phyloP scores from a whole-genome alignment of 495 filamentous ascomycete species.

The Immersiella caudata region DNA sequence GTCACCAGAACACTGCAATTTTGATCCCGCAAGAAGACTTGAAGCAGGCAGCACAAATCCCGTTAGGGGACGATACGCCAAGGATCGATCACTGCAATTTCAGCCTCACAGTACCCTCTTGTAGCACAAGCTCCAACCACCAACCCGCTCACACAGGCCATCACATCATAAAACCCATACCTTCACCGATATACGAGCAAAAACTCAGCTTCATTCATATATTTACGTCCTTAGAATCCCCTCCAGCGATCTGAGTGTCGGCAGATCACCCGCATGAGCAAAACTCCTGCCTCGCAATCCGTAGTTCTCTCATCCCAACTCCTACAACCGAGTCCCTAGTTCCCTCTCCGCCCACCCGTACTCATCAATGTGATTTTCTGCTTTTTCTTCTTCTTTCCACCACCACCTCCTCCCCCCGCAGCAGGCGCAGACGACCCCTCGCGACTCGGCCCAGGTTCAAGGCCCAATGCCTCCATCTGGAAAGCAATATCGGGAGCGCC shows the following conservation, averaged over 20 bases:
- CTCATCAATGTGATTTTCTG: conserved; percentile 97
- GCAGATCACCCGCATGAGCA: not conserved
- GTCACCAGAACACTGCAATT: too few relatives aligned
- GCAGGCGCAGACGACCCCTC: conserved; percentile 23
- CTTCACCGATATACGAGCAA: too few relatives aligned
- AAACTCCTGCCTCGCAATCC: not conserved
- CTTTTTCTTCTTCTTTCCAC: conserved; percentile 80
- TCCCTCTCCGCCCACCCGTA: conserved; percentile 56
- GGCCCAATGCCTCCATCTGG: conserved; percentile 49
- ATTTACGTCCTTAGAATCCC: not conserved
- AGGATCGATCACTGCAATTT: too few relatives aligned
- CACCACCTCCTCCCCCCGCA: conserved; percentile 30
- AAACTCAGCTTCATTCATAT: not conserved
- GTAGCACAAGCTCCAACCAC: too few relatives aligned
- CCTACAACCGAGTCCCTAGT: conserved; percentile 15
- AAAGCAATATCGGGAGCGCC: conserved; percentile 43
- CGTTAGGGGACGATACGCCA: too few relatives aligned
- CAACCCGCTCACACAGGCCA: too few relatives aligned
- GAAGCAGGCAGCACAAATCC: too few relatives aligned
- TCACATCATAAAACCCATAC: too few relatives aligned
- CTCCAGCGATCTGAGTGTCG: not conserved
- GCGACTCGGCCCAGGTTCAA: conserved; percentile 35
- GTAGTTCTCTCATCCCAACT: not conserved
- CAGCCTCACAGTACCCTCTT: too few relatives aligned
- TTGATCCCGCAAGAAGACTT: too few relatives aligned